These are phyloP conservation scores for Solanum etuberosum DNA, from an alignment of 257 asterid species.

Conservation along the genomic window DNA sequence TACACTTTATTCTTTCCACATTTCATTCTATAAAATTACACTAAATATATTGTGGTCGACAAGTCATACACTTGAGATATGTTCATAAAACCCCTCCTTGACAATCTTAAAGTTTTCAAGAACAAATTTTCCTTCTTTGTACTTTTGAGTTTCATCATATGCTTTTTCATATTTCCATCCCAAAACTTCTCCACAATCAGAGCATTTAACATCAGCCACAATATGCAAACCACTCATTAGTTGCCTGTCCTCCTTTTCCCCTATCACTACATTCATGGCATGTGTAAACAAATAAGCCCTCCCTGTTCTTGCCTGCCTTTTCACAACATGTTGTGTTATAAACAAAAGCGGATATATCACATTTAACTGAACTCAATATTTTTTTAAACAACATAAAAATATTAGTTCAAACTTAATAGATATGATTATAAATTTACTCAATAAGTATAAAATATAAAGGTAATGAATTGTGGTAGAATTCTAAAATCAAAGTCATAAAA, in stretches of 20 bases:
- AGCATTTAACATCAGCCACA: conserved; percentile 49
- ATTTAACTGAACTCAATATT: not conserved
- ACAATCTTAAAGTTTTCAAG: conserved; percentile 42
- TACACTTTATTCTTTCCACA: not conserved
- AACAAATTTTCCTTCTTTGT: conserved; percentile 53
- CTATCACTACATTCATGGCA: conserved; percentile 26
- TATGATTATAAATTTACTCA: not conserved
- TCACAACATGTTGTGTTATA: not conserved
- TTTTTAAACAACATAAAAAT: not conserved
- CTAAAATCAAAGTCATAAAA: not conserved
- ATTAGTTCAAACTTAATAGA: no score
- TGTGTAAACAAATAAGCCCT: conserved; percentile 51
- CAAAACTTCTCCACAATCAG: conserved; percentile 34
- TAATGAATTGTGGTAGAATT: not conserved
- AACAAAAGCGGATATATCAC: fast-evolving
- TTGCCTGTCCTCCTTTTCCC: conserved; percentile 28
- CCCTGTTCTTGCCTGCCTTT: conserved; percentile 30
- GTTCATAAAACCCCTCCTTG: not conserved
- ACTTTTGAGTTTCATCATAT: conserved; percentile 37
- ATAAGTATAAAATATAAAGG: not conserved
- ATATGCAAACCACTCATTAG: conserved; percentile 46
- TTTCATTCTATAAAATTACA: not conserved
- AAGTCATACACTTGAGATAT: not conserved
- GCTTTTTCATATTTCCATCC: conserved; percentile 63
- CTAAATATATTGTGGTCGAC: fast-evolving